phyloP scores from a whole-genome alignment of 805 yeast species.

The Dipodascus albidus region DNA sequence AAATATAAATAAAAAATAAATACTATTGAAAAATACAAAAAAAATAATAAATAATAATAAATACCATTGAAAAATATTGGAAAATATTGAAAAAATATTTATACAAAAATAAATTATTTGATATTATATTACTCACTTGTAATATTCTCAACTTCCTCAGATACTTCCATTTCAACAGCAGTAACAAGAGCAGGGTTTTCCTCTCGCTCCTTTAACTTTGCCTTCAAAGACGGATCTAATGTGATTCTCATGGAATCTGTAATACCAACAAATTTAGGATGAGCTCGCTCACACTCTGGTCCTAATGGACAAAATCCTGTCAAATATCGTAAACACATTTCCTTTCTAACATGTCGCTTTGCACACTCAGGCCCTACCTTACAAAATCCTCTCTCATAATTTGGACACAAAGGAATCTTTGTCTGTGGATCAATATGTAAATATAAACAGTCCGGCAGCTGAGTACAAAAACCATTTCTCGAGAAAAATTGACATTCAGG shows the following conservation, averaged over 20 bases:
- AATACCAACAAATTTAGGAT: constrained; percentile 53
- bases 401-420: constrained; percentile 78
- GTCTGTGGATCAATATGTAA: constrained; percentile 83
- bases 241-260: constrained; percentile 28
- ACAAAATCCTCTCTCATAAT: constrained; percentile 83
- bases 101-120: too few species aligned
- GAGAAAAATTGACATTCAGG: constrained; percentile 90
- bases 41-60: too few species aligned
- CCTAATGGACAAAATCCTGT: constrained; percentile 94
- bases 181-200: not conserved
- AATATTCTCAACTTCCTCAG: not conserved
- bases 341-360: constrained; percentile 66
- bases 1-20: too few species aligned
- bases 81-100: not conserved
- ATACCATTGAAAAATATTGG: too few species aligned
- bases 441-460: constrained; percentile 87
- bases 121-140: not conserved
- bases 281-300: constrained; percentile 61
- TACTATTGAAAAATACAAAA: too few species aligned
- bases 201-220: not conserved
- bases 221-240: constrained; percentile 13
- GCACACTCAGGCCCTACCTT: constrained; percentile 82
- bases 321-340: constrained; percentile 65
- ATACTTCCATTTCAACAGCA: not conserved
- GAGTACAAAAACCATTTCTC: constrained; percentile 58